Evolutionary conservation across 495 filamentous ascomycete species (phyloP), one percentile per base, ranked within the genome.

Genomic region (Penicillium pulvis): DNA sequence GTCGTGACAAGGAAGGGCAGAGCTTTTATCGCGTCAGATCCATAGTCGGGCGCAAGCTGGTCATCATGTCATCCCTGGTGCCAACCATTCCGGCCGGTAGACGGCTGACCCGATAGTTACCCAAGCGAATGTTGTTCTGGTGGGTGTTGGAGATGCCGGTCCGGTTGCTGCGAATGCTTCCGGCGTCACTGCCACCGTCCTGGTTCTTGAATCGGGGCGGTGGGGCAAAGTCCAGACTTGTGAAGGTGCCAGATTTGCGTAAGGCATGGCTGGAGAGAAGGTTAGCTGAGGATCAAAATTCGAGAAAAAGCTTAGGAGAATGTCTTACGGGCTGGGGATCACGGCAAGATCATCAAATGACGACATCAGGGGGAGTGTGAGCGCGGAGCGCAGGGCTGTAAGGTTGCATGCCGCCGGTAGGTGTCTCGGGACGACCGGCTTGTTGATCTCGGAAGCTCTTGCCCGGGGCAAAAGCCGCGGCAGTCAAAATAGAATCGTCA

Each of bases 171-270:
- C 89, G 89, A 63, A 97, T 91, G 66, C 91, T 95, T 57, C 93
- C 94, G 0, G 91, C 83, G 60, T 98, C 94, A 65, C 92, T 97
- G 47, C 69, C 80, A 53, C 73, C 76, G 51, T 92, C 90, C 50
- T 73, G 74, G 61, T 88, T 88, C 71, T 83, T 89, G 74, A 96
- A 93, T 53, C 90, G 88, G 52, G 88, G 86, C 42, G 92, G 93
- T 26, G 93, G 93, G n/a, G 93, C 92, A 71, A 98, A 98, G 75
- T 98, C 95, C 30, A 98, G 83, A 11, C 78, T 87, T 3, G 93
- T 96, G 70, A 90, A 98, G 5, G 92, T 90, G 62, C 87, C 84
- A 4, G 93, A 97, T 70, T 94, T 97, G 62, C 91, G 87, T 52
- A 98, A 84, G 47, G 86, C 73, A 74, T 97, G 90, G 19, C 91